These are phyloP conservation scores for Coemansia sp. DNA, from an alignment of 192 early-diverging fungal species.

Conservation along the genomic window DNA sequence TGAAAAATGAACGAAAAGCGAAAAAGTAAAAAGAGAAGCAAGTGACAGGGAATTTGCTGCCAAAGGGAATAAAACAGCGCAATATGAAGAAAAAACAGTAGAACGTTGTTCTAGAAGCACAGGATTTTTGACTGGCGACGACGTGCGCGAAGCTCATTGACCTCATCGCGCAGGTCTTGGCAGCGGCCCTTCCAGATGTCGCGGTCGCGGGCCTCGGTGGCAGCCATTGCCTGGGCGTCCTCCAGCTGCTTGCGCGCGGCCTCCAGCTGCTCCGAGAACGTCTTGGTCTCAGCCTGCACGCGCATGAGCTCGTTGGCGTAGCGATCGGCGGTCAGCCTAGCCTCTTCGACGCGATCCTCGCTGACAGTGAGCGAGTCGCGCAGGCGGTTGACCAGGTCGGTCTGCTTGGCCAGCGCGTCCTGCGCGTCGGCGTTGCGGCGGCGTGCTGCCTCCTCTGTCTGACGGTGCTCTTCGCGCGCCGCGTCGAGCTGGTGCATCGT, in stretches of 20 bases:
- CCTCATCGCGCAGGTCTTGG: conserved; percentile 47
- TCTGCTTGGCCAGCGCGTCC: conserved; percentile 18
- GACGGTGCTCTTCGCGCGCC: conserved; percentile 12
- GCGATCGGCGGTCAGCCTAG: conserved; percentile 22
- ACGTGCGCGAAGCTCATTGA: conserved; percentile 30
- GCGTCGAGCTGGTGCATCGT: conserved; percentile 27
- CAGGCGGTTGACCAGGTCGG: conserved; percentile 18
- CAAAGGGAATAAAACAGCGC: too few species aligned
- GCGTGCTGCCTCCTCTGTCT: neutral
- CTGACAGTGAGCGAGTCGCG: conserved; percentile 16
- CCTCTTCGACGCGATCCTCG: conserved; percentile 33
- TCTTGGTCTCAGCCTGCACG: conserved; percentile 41
- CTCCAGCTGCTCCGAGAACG: conserved; percentile 19
- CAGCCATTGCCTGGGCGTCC: conserved; percentile 30
- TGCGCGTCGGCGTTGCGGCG: conserved; percentile 10
- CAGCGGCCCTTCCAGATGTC: conserved; percentile 48
- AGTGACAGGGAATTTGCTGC: neutral
- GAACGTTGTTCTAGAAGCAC: conserved; percentile 23
- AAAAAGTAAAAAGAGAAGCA: conserved; percentile 5
- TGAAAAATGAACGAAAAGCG: neutral
- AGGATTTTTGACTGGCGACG: conserved; percentile 39
- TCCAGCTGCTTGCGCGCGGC: conserved; percentile 25
- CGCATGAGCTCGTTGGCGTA: conserved; percentile 41
- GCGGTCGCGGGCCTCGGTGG: conserved; percentile 42
- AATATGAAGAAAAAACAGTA: neutral